phyloP scores from a whole-genome alignment of 1,284 basidiomycete genomes.

The Pseudozyma sp. region DNA sequence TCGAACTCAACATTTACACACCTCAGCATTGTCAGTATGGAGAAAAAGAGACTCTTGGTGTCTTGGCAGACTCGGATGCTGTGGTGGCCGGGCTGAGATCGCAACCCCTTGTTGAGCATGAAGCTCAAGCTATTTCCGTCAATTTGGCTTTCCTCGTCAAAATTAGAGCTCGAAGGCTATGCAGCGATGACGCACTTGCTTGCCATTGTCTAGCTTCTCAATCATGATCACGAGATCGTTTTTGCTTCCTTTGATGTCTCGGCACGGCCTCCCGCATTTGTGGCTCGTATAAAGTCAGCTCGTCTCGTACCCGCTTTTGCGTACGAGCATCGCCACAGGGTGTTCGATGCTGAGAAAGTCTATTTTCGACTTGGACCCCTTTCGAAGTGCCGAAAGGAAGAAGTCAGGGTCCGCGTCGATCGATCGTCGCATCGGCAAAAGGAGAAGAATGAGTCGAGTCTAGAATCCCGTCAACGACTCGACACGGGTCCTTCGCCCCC shows the following conservation, averaged over 20 bases:
- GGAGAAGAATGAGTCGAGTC: not conserved
- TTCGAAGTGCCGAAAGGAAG: not conserved
- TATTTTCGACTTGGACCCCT: too few species aligned
- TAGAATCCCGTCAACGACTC: not conserved
- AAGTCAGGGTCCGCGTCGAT: constrained; percentile 5
- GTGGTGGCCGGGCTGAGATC: too few species aligned
- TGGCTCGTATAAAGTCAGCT: not conserved
- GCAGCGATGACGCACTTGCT: not conserved
- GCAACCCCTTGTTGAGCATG: too few species aligned
- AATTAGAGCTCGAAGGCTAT: not conserved
- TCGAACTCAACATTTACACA: too few species aligned
- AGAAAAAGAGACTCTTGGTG: too few species aligned
- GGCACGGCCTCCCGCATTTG: not conserved
- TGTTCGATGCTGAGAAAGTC: too few species aligned
- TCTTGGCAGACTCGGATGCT: too few species aligned
- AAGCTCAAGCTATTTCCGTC: not conserved
- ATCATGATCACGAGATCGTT: not conserved
- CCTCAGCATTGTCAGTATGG: too few species aligned
- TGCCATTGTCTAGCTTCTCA: not conserved
- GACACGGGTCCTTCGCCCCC: not conserved
- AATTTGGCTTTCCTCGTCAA: not conserved
- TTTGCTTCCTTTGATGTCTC: not conserved
- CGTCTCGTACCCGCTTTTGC: not conserved
- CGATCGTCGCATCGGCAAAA: constrained; percentile 3
- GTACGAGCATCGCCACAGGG: too few species aligned